A percentile compares a stretch with the other conserved stretches of the same genome.
These are phyloP conservation scores for Lactarius deliciosus DNA, from an alignment of 768 basidiomycete genomes.

Conservation along the genomic window DNA sequence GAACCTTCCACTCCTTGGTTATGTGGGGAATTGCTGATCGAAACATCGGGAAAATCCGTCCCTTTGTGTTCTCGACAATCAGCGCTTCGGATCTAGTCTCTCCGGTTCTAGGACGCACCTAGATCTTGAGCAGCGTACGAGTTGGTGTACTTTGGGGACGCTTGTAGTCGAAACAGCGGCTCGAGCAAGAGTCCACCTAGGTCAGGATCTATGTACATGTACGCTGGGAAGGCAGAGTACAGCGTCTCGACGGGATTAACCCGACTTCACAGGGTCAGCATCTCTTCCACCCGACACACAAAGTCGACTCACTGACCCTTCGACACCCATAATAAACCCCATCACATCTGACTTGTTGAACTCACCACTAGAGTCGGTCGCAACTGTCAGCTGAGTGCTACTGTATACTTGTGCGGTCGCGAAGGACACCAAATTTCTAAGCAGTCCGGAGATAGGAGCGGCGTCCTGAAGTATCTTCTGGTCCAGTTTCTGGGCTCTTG, in stretches of 20 bases:
- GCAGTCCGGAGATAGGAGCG: conserved; percentile 47
- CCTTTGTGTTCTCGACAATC: background rate
- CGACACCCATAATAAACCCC: conserved; percentile 46
- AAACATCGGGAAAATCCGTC: conserved; percentile 8
- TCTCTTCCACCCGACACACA: conserved; percentile 2
- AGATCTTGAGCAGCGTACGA: conserved; percentile 29
- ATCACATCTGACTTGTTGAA: conserved; percentile 53
- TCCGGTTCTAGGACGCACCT: conserved; percentile 12
- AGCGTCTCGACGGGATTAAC: conserved; percentile 57
- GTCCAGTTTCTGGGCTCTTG: conserved; percentile 49
- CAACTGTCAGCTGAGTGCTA: conserved; percentile 54
- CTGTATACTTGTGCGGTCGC: conserved; percentile 55
- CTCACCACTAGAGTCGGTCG: conserved; percentile 45
- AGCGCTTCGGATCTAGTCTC: too few species aligned
- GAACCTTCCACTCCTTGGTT: conserved; percentile 20
- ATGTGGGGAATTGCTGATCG: background rate
- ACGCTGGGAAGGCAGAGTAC: conserved; percentile 48
- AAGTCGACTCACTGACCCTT: conserved; percentile 36
- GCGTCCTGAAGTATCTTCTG: conserved; percentile 48
- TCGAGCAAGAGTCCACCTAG: conserved; percentile 40
- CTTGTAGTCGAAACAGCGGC: conserved; percentile 31
- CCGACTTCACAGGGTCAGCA: conserved; percentile 9
- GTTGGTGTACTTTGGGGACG: conserved; percentile 22
- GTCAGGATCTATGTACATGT: conserved; percentile 53
- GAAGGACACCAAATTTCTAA: conserved; percentile 51